Conservation (phyloP, 208 protist genomes). For the Trichomonas vaginalis region DNA sequence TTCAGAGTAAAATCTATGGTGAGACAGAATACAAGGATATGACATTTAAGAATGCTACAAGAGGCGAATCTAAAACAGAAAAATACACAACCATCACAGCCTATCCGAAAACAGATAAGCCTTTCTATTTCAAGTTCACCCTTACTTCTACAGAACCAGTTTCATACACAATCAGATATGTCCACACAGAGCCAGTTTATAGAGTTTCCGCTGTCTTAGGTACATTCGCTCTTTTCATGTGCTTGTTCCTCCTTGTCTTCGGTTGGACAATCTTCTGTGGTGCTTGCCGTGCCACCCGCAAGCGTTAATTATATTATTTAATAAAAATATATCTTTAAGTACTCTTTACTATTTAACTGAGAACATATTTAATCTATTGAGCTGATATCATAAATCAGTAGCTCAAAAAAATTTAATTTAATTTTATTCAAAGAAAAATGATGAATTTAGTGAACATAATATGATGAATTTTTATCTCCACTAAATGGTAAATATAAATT, state of each 20-base stretch:
- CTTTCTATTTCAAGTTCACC: background rate
- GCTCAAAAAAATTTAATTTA: too few relatives aligned
- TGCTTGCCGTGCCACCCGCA: background rate
- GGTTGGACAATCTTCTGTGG: background rate
- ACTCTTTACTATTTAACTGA: too few relatives aligned
- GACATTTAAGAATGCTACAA: background rate
- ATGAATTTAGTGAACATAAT: too few relatives aligned
- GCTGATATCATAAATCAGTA: too few relatives aligned
- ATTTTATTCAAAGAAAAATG: too few relatives aligned
- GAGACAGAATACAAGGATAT: background rate
- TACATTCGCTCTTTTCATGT: background rate
- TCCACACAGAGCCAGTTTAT: conserved; percentile 5
- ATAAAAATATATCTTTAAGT: too few relatives aligned
- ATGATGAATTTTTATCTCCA: too few relatives aligned
- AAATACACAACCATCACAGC: background rate
- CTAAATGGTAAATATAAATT: too few relatives aligned
- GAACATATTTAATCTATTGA: too few relatives aligned
- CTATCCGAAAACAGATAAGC: background rate
- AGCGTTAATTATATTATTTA: too few relatives aligned
- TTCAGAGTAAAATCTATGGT: background rate
- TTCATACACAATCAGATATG: background rate
- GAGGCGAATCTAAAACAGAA: background rate
- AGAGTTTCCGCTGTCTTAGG: background rate
- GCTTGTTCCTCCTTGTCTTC: background rate
- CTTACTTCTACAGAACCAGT: background rate